Conservation (phyloP, 2,329 filamentous ascomycete species). For the Tolypocladium paradoxum region DNA sequence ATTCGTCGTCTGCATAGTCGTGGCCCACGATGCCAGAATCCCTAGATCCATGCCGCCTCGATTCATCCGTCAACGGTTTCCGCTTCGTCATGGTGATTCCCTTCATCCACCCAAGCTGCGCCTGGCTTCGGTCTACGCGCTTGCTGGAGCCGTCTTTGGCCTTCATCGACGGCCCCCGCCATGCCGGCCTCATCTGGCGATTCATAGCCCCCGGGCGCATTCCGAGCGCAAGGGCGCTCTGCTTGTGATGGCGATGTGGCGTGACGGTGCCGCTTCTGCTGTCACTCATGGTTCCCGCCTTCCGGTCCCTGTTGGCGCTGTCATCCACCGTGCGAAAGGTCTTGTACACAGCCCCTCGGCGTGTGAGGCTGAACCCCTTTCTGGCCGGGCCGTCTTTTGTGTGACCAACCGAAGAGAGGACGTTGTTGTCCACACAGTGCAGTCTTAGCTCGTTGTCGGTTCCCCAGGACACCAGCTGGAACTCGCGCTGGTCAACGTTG, state of each 20-base stretch:
- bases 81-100: constrained; percentile 53
- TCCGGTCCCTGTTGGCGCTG: constrained; percentile 44
- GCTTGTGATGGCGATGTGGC: constrained; percentile 29
- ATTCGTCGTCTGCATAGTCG: constrained; percentile 42
- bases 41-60: constrained; percentile 37
- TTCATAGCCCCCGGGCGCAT: constrained; percentile 26
- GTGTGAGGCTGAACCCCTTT: constrained; percentile 59
- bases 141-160: constrained; percentile 34
- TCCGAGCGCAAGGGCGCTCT: constrained; percentile 31
- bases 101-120: constrained; percentile 60
- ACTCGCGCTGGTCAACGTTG: constrained; percentile 72
- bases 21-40: constrained; percentile 41
- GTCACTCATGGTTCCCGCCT: constrained; percentile 51
- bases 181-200: constrained; percentile 26
- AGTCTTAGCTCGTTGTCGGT: constrained; percentile 74
- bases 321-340: constrained; percentile 69
- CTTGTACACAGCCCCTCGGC: constrained; percentile 76
- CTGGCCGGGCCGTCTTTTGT: constrained; percentile 55
- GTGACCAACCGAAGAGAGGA: constrained; percentile 61
- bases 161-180: constrained; percentile 50
- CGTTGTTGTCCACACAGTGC: constrained; percentile 57
- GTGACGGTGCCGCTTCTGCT: constrained; percentile 36
- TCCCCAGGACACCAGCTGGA: constrained; percentile 89
- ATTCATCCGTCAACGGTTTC: constrained; percentile 29
- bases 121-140: constrained; percentile 34